Evolutionary conservation across 306 rosid species (phyloP).

Genomic region (Sechiopsis laciniata): DNA sequence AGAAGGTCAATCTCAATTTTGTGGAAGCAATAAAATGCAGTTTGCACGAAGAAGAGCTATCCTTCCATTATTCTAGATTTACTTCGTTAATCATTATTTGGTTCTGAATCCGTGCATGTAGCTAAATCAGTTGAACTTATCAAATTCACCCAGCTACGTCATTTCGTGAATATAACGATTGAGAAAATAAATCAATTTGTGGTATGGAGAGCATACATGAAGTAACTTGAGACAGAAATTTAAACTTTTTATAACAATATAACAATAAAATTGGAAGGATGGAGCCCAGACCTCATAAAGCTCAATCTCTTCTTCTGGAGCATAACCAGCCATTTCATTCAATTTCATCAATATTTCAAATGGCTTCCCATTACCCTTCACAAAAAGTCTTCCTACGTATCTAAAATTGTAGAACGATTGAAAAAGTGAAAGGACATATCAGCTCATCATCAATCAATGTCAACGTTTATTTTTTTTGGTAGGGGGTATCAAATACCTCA

Average conservation of each 20-base stretch:
- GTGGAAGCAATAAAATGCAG: too few relatives aligned
- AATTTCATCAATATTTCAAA: conserved; percentile 58
- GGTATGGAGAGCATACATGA: background rate
- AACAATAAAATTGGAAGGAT: conserved; percentile 6
- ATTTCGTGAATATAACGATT: too few relatives aligned
- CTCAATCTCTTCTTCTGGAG: conserved; percentile 76
- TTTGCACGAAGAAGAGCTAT: too few relatives aligned
- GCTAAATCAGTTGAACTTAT: too few relatives aligned
- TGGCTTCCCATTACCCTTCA: conserved; percentile 69
- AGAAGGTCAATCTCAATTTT: too few relatives aligned
- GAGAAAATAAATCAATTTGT: too few relatives aligned
- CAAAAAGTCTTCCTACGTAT: conserved; percentile 75
- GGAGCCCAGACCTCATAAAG: conserved; percentile 75
- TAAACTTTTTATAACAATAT: background rate
- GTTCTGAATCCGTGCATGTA: too few relatives aligned
- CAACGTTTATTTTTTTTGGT: background rate
- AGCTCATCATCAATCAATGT: conserved; percentile 17
- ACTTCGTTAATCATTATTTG: too few relatives aligned
- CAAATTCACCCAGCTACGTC: too few relatives aligned
- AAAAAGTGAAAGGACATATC: conserved; percentile 20
- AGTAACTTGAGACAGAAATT: conserved; percentile 9
- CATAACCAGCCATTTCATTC: conserved; percentile 83
- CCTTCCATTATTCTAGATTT: too few relatives aligned
- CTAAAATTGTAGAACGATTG: conserved; percentile 36
- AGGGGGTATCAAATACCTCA: conserved; percentile 45